These are phyloP conservation scores for Metschnikowia bowlesiae DNA, from an alignment of 805 yeast genomes.

Conservation along the genomic window DNA sequence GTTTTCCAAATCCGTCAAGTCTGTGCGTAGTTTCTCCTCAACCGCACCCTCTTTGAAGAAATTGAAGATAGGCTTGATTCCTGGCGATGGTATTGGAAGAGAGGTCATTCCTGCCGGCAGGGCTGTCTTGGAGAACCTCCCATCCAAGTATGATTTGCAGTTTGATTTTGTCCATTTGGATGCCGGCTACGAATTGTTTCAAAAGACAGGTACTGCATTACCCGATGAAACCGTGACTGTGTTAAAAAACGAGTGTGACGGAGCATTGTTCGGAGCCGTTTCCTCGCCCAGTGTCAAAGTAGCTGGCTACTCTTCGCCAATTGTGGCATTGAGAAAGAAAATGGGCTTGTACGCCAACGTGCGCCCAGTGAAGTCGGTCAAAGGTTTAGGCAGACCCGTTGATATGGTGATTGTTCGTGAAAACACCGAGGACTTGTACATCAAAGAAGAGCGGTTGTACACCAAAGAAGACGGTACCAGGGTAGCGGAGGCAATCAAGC, in stretches of 20 bases:
- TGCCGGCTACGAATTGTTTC: conserved; percentile 94
- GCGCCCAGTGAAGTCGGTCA: conserved; percentile 94
- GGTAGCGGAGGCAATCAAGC: conserved; percentile 96
- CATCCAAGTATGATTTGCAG: conserved; percentile 66
- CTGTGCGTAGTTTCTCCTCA: conserved; percentile 27
- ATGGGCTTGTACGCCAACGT: conserved; percentile 94
- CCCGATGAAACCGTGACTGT: conserved; percentile 87
- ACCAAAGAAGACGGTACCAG: conserved; percentile 75
- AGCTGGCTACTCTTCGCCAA: conserved; percentile 95
- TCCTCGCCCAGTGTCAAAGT: conserved; percentile 93
- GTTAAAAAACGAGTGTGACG: conserved; percentile 81
- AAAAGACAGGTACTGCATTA: conserved; percentile 90
- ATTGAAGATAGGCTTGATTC: conserved; percentile 64
- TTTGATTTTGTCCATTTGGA: conserved; percentile 84
- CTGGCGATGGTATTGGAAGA: conserved; percentile 98
- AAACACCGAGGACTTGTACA: conserved; percentile 95
- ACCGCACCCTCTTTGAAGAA: conserved; percentile 28
- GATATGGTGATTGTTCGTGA: conserved; percentile 98
- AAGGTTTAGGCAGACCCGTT: conserved; percentile 79
- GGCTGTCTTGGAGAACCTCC: conserved; percentile 77
- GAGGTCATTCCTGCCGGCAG: conserved; percentile 98
- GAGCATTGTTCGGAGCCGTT: conserved; percentile 97
- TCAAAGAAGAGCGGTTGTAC: conserved; percentile 83
- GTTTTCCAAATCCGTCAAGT: conserved; percentile 17
- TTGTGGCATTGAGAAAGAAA: conserved; percentile 96